Conservation (phyloP, 768 basidiomycete species). For the Russula virescens region DNA sequence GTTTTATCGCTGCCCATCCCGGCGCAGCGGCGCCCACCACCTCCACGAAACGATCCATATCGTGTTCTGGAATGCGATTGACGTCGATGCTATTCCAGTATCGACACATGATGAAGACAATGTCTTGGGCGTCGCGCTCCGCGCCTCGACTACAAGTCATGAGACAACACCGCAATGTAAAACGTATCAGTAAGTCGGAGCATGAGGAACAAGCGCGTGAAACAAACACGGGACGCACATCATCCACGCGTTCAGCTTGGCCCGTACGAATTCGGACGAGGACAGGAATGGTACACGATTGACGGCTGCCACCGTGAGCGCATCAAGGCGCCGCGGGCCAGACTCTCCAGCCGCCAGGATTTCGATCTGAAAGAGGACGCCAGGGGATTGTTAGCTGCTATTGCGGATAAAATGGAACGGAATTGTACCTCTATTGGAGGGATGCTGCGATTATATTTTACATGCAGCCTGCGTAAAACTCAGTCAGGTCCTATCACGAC, state of each 20-base stretch:
- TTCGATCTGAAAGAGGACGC: slow-evolving; percentile 52
- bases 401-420: slow-evolving; percentile 21
- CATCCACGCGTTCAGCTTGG: slow-evolving; percentile 78
- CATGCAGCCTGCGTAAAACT: slow-evolving; percentile 51
- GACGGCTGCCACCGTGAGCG: slow-evolving; percentile 58
- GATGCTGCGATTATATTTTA: slow-evolving; percentile 68
- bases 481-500: slow-evolving; percentile 11
- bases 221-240: slow-evolving; percentile 44
- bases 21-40: slow-evolving; percentile 55
- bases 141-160: slow-evolving; percentile 47
- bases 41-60: slow-evolving; percentile 73
- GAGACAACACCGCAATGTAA: not conserved
- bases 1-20: slow-evolving; percentile 69
- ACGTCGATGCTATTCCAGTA: slow-evolving; percentile 83
- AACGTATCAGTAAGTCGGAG: slow-evolving; percentile 13
- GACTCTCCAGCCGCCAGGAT: slow-evolving; percentile 77
- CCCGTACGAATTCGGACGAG: slow-evolving; percentile 80
- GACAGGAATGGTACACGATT: slow-evolving; percentile 74
- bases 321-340: slow-evolving; percentile 69
- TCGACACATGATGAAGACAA: slow-evolving; percentile 59
- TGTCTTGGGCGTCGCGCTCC: slow-evolving; percentile 74
- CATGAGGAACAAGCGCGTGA: not conserved
- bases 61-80: slow-evolving; percentile 79
- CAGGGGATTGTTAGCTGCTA: not conserved
- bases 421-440: slow-evolving; percentile 73